Conservation (phyloP, 83 land plant genomes). For the Thuja plicata region DNA sequence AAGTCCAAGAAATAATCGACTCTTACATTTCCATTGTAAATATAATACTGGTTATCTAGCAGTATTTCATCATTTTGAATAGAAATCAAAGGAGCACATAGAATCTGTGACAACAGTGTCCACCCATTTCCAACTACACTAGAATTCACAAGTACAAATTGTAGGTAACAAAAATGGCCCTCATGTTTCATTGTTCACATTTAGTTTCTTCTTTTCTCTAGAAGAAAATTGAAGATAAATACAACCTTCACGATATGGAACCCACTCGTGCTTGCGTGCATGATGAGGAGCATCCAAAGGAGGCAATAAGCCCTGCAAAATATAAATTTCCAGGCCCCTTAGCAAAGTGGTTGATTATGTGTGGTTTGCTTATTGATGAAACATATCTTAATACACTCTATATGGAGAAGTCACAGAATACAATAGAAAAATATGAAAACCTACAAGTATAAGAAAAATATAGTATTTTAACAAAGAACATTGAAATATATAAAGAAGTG, state of each 20-base stretch:
- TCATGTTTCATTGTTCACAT: background rate
- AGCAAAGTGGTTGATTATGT: background rate
- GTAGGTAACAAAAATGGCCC: background rate
- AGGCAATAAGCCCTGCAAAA: constrained; percentile 80
- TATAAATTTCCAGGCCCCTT: background rate
- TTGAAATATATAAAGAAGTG: constrained; percentile 3
- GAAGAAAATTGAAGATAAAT: background rate
- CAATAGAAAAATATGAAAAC: background rate
- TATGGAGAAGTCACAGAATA: background rate
- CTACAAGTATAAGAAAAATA: background rate
- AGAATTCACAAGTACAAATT: background rate
- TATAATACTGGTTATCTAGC: background rate
- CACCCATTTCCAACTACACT: background rate
- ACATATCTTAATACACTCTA: background rate
- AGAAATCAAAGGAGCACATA: background rate
- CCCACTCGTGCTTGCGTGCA: constrained; percentile 93
- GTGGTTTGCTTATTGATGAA: background rate
- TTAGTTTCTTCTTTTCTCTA: background rate
- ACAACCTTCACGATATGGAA: constrained; percentile 90
- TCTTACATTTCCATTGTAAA: background rate
- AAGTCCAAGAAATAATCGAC: background rate
- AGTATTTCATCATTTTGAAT: background rate
- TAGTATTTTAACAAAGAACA: background rate
- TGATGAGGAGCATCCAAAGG: constrained; percentile 99
- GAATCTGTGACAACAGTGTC: background rate